Base-by-base conservation (phyloP, 1,284 basidiomycete genomes). In the Tilletia indica region DNA sequence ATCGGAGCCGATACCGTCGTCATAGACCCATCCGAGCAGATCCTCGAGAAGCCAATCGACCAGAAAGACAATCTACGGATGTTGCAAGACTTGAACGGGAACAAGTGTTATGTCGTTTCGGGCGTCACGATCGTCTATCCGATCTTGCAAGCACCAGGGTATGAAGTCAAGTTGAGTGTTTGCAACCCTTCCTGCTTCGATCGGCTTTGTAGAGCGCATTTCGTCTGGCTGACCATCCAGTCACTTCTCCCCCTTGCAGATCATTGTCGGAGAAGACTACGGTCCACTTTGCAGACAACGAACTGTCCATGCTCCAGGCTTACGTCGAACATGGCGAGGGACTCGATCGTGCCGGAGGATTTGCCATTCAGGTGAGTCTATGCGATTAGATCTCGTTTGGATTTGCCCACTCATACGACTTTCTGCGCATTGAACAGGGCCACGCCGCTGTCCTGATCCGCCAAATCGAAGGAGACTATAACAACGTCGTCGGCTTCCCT, bases 401-500 rank as follows among this genome's bases (percentile, higher is more conserved):
- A 9, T 36, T 63, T 5, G 25, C 31, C 19, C 47, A 47, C 21
- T 38, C n/a, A 45, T 42, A 14, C 3, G 6, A 45, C 54, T 8
- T 56, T 56, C 54, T 19, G 9, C 54, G 12, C 11, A 58, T 31
- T 14, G 25, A 12, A 11, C 74, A 81, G 78, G 93, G 93, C 2
- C 86, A 91, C 0, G 95, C 93, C 0, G 91, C 91, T 1, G 77
- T 94, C 61, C 87, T 98, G 47, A 86, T 97, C 68, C 88, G 91
- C 66, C 91, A 91, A 78, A 89, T 97, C 39, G 92, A 97, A 71
- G 95, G 96, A 0, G 93, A 96, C 83, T 97, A 91, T 82, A 89
- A 93, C 82, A 97, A 97, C 80, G 91, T 93, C 4, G 93, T 96
- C 14, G 95, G 95, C 2, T 94, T 95, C 83, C 93, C 93, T 0